Evolutionary conservation across 78 protist genomes (phyloP), one percentile per base, ranked within the genome.

Genomic region (Dictyostelium capitatum): DNA sequence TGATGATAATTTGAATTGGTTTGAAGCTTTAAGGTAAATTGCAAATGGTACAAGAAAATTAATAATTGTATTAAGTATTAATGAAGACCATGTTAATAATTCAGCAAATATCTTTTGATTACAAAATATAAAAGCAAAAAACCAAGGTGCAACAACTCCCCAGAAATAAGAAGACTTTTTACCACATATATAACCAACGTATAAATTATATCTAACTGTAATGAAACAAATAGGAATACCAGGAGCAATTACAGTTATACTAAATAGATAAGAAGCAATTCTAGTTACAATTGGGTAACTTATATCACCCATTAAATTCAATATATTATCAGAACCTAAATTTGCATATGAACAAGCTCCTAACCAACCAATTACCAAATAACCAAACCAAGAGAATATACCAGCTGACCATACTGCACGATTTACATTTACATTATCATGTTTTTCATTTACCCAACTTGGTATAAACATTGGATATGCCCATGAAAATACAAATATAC

Each of bases 401-500:
- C 82, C 91, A 15, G 69, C 25, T 0, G 48, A 10, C 91, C 91
- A 83, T 0, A 83, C 91, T 7, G 79, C 91, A 15, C 28, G 53
- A 50, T 83, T 83, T 0, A 83, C 82, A 43, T 62, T 56, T 0
- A 83, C 91, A 0, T 7, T 1, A 28, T 83, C 67, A 25, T 64
- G 73, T 47, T 83, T 83, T 46, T 83, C 91, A 72, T 83, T 83
- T 0, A 70, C 80, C 91, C 91, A 83, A 1, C 69, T 48, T 17
- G 82, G 82, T 25, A 83, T 83, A 73, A 83, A 83, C 91, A 83
- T 83, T 3, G 91, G 91, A 73, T 73, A 83, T 25, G 91, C 91
- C 91, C 91, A 83, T 25, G 82, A 73, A 17, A 83, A 83, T 37
- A 83, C 79, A 62, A 83, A 83, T 43, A 83, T 77, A 46, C 82